Evolutionary conservation across 768 basidiomycete genomes (phyloP).

Genomic region (Pulveroboletus sp.): DNA sequence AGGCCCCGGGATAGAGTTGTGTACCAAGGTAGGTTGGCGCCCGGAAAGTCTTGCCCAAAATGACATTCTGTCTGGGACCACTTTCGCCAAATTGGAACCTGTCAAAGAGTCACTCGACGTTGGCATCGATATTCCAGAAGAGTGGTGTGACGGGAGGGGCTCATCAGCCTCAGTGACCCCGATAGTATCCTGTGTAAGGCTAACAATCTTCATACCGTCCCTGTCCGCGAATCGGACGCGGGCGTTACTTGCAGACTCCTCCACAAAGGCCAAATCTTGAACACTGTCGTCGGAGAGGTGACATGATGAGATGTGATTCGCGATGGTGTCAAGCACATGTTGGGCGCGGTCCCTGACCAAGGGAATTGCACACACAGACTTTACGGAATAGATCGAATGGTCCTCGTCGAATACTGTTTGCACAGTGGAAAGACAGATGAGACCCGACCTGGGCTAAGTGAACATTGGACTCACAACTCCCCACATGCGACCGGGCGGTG

Average conservation of each 20-base stretch:
- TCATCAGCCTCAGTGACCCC: background rate
- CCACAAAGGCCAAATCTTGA: constrained; percentile 17
- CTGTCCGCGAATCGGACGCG: constrained; percentile 54
- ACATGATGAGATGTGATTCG: constrained; percentile 49
- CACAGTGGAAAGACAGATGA: background rate
- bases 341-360: constrained; percentile 61
- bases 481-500: constrained; percentile 56
- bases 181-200: constrained; percentile 26
- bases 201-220: constrained; percentile 42
- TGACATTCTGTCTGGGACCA: constrained; percentile 60
- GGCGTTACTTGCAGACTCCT: constrained; percentile 16
- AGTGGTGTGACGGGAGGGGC: constrained; percentile 18
- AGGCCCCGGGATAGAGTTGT: constrained; percentile 6
- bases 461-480: constrained; percentile 49
- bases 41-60: constrained; percentile 69
- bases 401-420: constrained; percentile 56
- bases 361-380: constrained; percentile 67
- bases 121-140: constrained; percentile 53
- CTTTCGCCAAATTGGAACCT: constrained; percentile 54
- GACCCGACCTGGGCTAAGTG: constrained; percentile 1
- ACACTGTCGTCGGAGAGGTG: constrained; percentile 32
- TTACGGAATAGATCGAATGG: constrained; percentile 62
- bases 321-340: constrained; percentile 46
- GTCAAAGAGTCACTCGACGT: constrained; percentile 42
- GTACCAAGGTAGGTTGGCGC: constrained; percentile 30